These are phyloP conservation scores for Syzygium jambos DNA, from an alignment of 345 rosid genomes.

Conservation along the genomic window DNA sequence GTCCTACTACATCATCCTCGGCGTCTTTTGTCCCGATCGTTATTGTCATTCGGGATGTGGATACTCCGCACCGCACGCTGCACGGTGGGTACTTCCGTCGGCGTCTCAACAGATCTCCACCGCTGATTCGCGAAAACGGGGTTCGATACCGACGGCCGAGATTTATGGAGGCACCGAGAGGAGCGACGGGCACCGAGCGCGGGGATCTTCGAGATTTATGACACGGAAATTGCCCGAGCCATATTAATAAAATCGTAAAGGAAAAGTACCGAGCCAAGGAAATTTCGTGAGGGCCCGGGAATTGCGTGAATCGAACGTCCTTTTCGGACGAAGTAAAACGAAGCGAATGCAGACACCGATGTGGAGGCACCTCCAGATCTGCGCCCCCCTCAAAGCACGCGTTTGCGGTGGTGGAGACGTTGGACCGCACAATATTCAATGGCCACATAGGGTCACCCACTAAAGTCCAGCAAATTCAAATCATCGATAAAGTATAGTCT, in stretches of 20 bases:
- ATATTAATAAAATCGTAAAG: fast-evolving
- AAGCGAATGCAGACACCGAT: background rate
- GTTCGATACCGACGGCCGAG: background rate
- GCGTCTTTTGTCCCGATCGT: background rate
- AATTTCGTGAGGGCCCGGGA: background rate
- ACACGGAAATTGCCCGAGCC: background rate
- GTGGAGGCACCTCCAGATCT: background rate
- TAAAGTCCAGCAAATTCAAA: background rate
- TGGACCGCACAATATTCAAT: background rate
- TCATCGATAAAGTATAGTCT: background rate
- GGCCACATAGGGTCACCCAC: background rate
- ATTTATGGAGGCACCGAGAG: background rate
- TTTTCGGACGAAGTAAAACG: background rate
- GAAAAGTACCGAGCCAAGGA: background rate
- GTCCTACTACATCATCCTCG: background rate
- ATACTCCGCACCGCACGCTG: background rate
- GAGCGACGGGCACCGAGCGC: background rate
- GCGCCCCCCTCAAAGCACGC: background rate
- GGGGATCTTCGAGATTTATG: background rate
- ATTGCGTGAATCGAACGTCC: background rate
- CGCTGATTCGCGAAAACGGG: background rate
- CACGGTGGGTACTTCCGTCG: background rate
- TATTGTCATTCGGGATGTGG: background rate
- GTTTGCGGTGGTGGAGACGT: background rate
- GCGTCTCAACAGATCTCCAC: background rate